These are phyloP conservation scores for Colletotrichum destructivum DNA, from an alignment of 2,329 filamentous ascomycete genomes.

Conservation along the genomic window DNA sequence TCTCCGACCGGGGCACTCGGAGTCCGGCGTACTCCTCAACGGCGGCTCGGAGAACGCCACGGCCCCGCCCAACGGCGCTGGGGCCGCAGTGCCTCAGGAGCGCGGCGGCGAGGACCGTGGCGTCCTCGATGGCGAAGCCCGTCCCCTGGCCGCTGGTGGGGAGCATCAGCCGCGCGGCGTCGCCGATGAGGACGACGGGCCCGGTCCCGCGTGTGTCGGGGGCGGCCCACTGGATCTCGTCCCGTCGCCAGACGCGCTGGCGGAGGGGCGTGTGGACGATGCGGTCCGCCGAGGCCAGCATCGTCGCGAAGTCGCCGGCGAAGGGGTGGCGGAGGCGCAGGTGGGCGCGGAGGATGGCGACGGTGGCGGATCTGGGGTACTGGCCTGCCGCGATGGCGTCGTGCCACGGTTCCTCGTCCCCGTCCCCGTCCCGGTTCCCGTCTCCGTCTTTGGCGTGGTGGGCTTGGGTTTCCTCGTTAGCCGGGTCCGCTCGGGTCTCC, in stretches of 20 bases:
- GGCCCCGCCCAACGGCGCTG: neutral
- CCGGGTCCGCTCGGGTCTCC: neutral
- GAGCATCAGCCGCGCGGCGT: slow-evolving; percentile 46
- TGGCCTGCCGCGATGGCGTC: slow-evolving; percentile 22
- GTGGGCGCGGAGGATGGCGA: slow-evolving; percentile 25
- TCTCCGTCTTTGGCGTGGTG: neutral
- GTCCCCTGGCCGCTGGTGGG: slow-evolving; percentile 48
- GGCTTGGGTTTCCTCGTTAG: neutral
- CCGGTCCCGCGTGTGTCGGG: neutral
- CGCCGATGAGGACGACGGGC: slow-evolving; percentile 45
- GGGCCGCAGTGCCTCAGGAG: slow-evolving; percentile 35
- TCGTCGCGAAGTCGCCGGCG: slow-evolving; percentile 42
- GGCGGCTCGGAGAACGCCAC: neutral
- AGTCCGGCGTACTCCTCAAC: slow-evolving; percentile 44
- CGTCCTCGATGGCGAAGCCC: slow-evolving; percentile 48
- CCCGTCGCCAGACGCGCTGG: slow-evolving; percentile 46
- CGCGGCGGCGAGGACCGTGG: slow-evolving; percentile 44
- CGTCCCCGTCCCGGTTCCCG: neutral
- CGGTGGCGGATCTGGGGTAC: slow-evolving; percentile 26
- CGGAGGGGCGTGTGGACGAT: slow-evolving; percentile 47
- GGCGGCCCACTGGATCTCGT: slow-evolving; percentile 45
- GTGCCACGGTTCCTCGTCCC: slow-evolving; percentile 10
- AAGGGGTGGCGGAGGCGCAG: slow-evolving; percentile 43
- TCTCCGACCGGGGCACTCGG: slow-evolving; percentile 44
- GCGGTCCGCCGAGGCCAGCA: slow-evolving; percentile 45